A percentile compares a stretch with the other conserved stretches of the same genome.
phyloP scores from a whole-genome alignment of 73 alveolate species.

The Symbiodinium natans region DNA sequence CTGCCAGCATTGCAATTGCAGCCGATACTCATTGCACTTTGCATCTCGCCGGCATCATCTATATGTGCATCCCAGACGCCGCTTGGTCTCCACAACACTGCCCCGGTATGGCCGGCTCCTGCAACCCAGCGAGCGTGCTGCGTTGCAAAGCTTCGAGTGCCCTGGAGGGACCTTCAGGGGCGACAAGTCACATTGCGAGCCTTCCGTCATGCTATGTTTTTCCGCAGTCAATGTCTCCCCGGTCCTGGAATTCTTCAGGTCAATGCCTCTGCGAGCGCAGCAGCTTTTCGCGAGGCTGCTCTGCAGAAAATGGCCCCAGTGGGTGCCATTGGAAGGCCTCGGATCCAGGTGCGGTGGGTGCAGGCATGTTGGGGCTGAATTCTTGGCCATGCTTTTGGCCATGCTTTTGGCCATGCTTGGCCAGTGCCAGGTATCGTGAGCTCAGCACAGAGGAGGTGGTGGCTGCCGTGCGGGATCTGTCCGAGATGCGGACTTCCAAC shows the following conservation, averaged over 20 bases:
- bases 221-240: background rate
- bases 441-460: conserved; percentile 37
- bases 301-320: conserved; percentile 83
- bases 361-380: background rate
- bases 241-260: background rate
- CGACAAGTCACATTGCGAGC: background rate
- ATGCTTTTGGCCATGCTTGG: background rate
- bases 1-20: too few relatives aligned
- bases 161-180: background rate
- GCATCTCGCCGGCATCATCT: too few relatives aligned
- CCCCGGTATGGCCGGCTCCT: conserved; percentile 78
- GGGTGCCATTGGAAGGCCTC: conserved; percentile 56
- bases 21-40: too few relatives aligned
- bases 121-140: conserved; percentile 14
- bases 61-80: conserved; percentile 35
- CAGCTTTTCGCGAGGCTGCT: conserved; percentile 83
- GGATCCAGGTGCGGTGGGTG: conserved; percentile 35
- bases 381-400: too few relatives aligned
- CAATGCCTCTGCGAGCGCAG: conserved; percentile 41
- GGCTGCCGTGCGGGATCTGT: conserved; percentile 45
- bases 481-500: background rate
- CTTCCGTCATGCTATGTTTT: background rate
- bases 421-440: conserved; percentile 49
- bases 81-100: conserved; percentile 36
- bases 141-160: conserved; percentile 9